Percentiles rank a stretch among this genome's conserved stretches.
These are phyloP conservation scores for Scorias spongiosa DNA, from an alignment of 2,329 filamentous ascomycete species.

Conservation along the genomic window DNA sequence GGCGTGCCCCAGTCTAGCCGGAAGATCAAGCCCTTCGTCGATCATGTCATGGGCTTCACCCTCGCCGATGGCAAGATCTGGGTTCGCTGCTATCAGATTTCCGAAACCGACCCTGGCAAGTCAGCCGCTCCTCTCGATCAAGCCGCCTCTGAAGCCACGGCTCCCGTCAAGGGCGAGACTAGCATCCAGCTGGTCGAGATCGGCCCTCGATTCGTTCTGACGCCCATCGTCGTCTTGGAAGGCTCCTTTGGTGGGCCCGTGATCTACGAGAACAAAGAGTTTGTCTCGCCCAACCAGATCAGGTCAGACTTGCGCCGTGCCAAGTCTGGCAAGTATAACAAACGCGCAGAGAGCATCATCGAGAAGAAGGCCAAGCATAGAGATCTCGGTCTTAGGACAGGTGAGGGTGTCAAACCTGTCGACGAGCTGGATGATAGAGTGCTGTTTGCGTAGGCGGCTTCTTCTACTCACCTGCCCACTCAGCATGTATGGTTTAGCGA, in stretches of 20 bases:
- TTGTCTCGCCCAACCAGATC: slow-evolving; percentile 90
- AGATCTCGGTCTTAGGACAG: slow-evolving; percentile 58
- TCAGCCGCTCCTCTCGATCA: slow-evolving; percentile 22
- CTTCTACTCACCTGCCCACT: neutral
- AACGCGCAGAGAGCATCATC: slow-evolving; percentile 56
- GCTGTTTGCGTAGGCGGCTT: slow-evolving; percentile 47
- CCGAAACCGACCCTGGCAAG: slow-evolving; percentile 56
- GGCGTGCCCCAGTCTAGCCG: slow-evolving; percentile 78
- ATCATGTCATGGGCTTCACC: slow-evolving; percentile 88
- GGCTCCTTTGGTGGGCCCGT: slow-evolving; percentile 90
- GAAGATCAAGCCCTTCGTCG: slow-evolving; percentile 89
- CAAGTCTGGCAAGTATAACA: slow-evolving; percentile 65
- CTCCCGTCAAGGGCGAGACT: slow-evolving; percentile 40
- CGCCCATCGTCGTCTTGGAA: slow-evolving; percentile 88
- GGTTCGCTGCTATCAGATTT: slow-evolving; percentile 89
- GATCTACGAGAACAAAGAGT: slow-evolving; percentile 97
- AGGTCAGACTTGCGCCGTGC: slow-evolving; percentile 61
- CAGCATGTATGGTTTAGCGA: neutral
- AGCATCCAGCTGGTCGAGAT: slow-evolving; percentile 82
- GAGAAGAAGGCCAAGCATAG: slow-evolving; percentile 61
- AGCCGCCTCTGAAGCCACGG: slow-evolving; percentile 21
- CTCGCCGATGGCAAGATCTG: slow-evolving; percentile 88
- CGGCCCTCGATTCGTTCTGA: slow-evolving; percentile 81
- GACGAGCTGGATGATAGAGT: slow-evolving; percentile 62
- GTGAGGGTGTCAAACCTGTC: slow-evolving; percentile 45